Evolutionary conservation across 306 rosid genomes (phyloP).

Genomic region (Medicago lupulina): DNA sequence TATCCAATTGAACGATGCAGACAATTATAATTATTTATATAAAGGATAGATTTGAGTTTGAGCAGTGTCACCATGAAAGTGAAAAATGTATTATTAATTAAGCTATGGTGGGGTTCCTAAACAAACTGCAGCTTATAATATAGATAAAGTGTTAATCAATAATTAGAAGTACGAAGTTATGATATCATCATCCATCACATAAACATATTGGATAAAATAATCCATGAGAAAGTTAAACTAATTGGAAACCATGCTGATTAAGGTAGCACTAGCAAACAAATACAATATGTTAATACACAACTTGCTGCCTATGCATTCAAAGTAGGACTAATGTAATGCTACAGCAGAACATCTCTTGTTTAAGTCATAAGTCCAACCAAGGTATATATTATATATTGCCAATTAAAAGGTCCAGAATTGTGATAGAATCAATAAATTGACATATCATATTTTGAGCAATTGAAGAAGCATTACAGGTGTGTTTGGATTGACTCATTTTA

Average conservation of each 20-base stretch:
- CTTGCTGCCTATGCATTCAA: no score
- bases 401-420: no score
- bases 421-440: no score
- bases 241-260: slow-evolving; percentile 12
- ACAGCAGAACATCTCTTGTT: no score
- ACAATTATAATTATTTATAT: neutral
- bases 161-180: neutral
- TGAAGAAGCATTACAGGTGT: no score
- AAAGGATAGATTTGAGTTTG: slow-evolving; percentile 35
- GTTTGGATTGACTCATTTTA: no score
- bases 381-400: no score
- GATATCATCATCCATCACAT: slow-evolving; percentile 1
- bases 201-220: slow-evolving; percentile 16
- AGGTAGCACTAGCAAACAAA: slow-evolving; percentile 14
- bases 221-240: neutral
- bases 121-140: slow-evolving; percentile 25
- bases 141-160: slow-evolving; percentile 22
- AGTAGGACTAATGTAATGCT: no score
- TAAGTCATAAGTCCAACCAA: no score
- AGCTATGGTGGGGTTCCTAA: neutral
- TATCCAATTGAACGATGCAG: slow-evolving; percentile 13
- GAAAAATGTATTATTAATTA: neutral
- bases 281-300: no score
- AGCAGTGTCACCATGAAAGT: slow-evolving; percentile 40
- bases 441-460: no score